Evolutionary conservation across 371 early-diverging fungal genomes (phyloP), one percentile per base, ranked within the genome.

Genomic region (Neoconidiobolus thromboides): DNA sequence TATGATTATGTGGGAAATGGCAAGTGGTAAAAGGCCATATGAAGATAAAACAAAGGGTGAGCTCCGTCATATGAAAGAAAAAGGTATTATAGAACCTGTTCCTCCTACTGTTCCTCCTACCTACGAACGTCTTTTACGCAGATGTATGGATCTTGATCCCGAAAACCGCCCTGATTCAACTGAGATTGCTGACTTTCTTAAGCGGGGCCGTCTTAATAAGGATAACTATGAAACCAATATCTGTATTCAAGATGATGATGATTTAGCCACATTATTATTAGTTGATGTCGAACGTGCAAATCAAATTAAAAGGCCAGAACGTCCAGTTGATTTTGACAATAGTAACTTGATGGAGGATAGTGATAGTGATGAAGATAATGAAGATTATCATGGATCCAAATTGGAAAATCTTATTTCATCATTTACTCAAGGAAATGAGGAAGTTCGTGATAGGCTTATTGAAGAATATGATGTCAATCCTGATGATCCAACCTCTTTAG

Each of bases 1-100:
- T 44, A 57, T 57, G 57, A 57, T 57, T 5, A 57, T 57, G 57
- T 57, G 57, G 57, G 57, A 57, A 44, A 57, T 57, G 10, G 57
- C 57, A 15, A 57, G 43, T 43, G 57, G 44, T 42, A 57, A 43
- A 44, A 7, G 57, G 2, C 57, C 57, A 10, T 57, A 57, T 26
- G 57, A 57, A 46, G 57, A 57, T 12, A 42, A 46, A 37, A 12
- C 57, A 6, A 57, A 46, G 42, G 9, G 44, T 41, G 57, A 57
- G 41, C 41, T 57, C 7, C 57, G 57, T n/a, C 57, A 57, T 12
- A 57, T 57, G 57, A 57, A 57, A 15, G 57, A 57, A 37, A 41
- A 57, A 41, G 57, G 57, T 14, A 41, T 46, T 5, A 26, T 57
- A 43, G 57, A 57, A 26, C 43, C 43, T 5, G 57, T 57, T 14